These are phyloP conservation scores for Cutaneotrichosporon cavernicola DNA, from an alignment of 1,284 basidiomycete species.

Conservation along the genomic window DNA sequence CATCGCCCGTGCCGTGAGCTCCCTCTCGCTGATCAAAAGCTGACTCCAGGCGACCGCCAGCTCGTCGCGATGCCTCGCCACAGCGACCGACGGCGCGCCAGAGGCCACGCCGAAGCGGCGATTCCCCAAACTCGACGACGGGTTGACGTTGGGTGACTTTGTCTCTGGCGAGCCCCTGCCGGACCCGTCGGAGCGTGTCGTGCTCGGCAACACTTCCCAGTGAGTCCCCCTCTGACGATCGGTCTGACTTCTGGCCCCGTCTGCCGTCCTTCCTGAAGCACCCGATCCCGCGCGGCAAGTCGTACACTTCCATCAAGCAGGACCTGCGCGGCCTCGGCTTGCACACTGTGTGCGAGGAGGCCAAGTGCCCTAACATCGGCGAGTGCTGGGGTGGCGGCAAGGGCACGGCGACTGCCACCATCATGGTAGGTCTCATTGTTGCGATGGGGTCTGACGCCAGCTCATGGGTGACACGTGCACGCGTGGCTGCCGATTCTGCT, in stretches of 20 bases:
- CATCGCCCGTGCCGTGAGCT: constrained; percentile 12
- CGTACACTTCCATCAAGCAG: constrained; percentile 90
- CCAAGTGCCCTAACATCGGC: constrained; percentile 97
- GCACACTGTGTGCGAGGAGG: constrained; percentile 98
- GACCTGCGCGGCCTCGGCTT: constrained; percentile 87
- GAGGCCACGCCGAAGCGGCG: constrained; percentile 24
- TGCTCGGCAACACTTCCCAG: constrained; percentile 76
- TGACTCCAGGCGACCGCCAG: constrained; percentile 14
- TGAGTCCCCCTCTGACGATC: constrained; percentile 50
- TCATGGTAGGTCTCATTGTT: constrained; percentile 65
- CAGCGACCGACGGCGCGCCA: constrained; percentile 26
- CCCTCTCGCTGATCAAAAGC: neutral
- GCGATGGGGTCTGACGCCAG: constrained; percentile 53
- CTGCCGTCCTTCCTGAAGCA: constrained; percentile 92
- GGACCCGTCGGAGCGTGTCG: constrained; percentile 59
- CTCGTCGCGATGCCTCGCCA: constrained; percentile 34
- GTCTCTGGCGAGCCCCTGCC: constrained; percentile 61
- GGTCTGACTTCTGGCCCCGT: constrained; percentile 64
- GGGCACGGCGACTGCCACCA: constrained; percentile 91
- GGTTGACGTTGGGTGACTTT: constrained; percentile 83
- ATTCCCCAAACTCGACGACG: constrained; percentile 61
- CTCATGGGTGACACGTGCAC: constrained; percentile 99
- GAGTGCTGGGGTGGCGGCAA: constrained; percentile 97
- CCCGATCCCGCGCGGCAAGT: constrained; percentile 81
- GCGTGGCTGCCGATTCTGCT: constrained; percentile 94